phyloP scores from a whole-genome alignment of 352 stramenopile genomes.

The Globisporangium cederbergense region DNA sequence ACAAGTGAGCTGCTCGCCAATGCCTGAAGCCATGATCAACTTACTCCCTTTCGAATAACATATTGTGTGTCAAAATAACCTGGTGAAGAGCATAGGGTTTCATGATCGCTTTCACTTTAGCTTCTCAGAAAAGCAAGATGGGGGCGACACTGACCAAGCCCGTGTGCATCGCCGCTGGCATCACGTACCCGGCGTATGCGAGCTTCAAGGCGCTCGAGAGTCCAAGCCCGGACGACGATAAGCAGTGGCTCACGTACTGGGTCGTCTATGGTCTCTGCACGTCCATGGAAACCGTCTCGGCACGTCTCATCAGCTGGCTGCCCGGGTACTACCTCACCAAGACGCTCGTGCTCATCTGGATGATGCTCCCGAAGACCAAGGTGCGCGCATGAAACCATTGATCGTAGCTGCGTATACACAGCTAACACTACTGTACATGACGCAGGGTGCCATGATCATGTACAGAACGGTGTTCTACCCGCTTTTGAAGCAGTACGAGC shows the following conservation, averaged over 20 bases:
- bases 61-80: neutral
- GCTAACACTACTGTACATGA: no score
- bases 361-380: slow-evolving; percentile 92
- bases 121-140: slow-evolving; percentile 30
- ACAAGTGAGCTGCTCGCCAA: neutral
- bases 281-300: slow-evolving; percentile 82
- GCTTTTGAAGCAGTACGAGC: slow-evolving; percentile 71
- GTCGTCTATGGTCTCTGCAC: slow-evolving; percentile 94
- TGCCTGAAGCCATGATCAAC: no score
- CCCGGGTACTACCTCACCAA: slow-evolving; percentile 96
- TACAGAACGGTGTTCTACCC: slow-evolving; percentile 59
- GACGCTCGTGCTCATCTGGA: slow-evolving; percentile 94
- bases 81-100: neutral
- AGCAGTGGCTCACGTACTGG: slow-evolving; percentile 95
- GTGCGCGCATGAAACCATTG: slow-evolving; percentile 14
- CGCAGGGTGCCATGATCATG: slow-evolving; percentile 51
- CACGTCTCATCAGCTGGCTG: slow-evolving; percentile 62
- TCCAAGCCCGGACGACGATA: slow-evolving; percentile 43
- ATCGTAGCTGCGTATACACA: no score
- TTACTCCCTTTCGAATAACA: neutral
- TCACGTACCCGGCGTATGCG: slow-evolving; percentile 65
- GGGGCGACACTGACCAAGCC: slow-evolving; percentile 47
- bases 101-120: neutral
- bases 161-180: slow-evolving; percentile 47
- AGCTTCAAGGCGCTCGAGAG: slow-evolving; percentile 78